Conservation (phyloP, 108 stramenopile species). For the Parmales sp. region DNA sequence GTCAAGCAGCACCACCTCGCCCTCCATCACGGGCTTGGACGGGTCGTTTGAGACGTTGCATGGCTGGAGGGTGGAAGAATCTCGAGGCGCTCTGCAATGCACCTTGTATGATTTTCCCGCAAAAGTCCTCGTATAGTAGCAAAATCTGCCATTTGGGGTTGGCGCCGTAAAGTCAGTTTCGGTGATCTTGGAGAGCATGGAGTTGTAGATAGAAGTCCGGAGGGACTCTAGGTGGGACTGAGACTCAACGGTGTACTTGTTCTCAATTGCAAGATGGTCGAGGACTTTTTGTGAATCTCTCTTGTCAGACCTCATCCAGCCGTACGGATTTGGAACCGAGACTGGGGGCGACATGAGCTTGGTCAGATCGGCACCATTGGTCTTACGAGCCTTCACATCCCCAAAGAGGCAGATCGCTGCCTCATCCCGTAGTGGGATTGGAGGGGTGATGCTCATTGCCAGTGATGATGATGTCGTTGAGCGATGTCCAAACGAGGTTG, state of each 20-base stretch:
- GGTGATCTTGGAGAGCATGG: constrained; percentile 25
- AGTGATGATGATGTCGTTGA: too few relatives aligned
- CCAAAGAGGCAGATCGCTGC: too few relatives aligned
- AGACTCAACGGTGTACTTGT: constrained; percentile 52
- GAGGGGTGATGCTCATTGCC: too few relatives aligned
- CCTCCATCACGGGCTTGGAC: constrained; percentile 47
- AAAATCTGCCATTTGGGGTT: constrained; percentile 43
- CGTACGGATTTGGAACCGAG: constrained; percentile 63
- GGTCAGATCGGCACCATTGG: neutral
- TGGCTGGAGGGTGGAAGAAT: neutral
- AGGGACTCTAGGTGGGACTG: constrained; percentile 47
- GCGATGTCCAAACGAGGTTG: too few relatives aligned
- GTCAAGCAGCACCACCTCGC: constrained; percentile 72
- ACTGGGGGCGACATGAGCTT: constrained; percentile 60
- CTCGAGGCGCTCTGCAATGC: constrained; percentile 65
- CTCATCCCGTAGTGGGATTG: too few relatives aligned
- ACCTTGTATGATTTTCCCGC: constrained; percentile 73
- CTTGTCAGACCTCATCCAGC: constrained; percentile 80
- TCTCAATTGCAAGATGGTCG: constrained; percentile 66
- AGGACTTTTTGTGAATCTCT: constrained; percentile 66
- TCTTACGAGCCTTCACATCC: neutral
- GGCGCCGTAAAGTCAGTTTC: constrained; percentile 82
- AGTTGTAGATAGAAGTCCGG: too few relatives aligned
- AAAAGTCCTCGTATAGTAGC: constrained; percentile 78
- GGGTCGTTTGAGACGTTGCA: constrained; percentile 47